These are phyloP conservation scores for Prunus mongolica DNA, from an alignment of 306 rosid genomes.

Conservation along the genomic window DNA sequence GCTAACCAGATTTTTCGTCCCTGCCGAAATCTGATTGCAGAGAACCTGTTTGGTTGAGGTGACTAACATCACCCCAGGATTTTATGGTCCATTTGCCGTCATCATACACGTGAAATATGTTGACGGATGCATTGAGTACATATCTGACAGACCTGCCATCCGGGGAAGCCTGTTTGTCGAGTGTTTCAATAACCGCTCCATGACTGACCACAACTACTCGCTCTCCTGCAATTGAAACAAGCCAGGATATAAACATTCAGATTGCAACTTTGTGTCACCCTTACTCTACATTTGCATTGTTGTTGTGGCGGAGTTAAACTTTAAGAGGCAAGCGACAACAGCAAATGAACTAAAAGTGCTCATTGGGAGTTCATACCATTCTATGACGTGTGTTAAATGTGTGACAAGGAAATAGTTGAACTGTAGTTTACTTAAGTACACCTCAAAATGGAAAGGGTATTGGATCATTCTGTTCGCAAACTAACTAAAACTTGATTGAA, in stretches of 20 bases:
- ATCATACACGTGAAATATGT: constrained; percentile 58
- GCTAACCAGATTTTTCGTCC: constrained; percentile 70
- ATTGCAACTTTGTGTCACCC: background rate
- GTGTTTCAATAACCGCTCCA: constrained; percentile 67
- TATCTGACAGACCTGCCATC: constrained; percentile 39
- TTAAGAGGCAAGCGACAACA: background rate
- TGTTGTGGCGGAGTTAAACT: background rate
- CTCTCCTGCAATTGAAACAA: constrained; percentile 49
- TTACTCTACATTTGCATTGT: background rate
- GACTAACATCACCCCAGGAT: constrained; percentile 76
- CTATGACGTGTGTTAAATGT: background rate
- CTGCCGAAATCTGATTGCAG: constrained; percentile 83
- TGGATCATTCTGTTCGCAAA: background rate
- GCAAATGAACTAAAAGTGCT: background rate
- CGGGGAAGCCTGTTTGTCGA: constrained; percentile 53
- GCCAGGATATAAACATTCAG: constrained; percentile 16
- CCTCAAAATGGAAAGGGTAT: background rate
- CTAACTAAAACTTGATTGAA: background rate
- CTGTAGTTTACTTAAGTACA: background rate
- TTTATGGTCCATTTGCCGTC: constrained; percentile 59
- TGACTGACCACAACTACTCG: constrained; percentile 67
- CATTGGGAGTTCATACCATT: constrained; percentile 8
- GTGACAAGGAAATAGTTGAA: background rate
- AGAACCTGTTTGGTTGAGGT: constrained; percentile 53
- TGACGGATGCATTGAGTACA: constrained; percentile 63